A percentile compares a stretch with the other conserved stretches of the same genome.
These are phyloP conservation scores for Dichomitus squalens DNA, from an alignment of 1,284 basidiomycete genomes.

Conservation along the genomic window DNA sequence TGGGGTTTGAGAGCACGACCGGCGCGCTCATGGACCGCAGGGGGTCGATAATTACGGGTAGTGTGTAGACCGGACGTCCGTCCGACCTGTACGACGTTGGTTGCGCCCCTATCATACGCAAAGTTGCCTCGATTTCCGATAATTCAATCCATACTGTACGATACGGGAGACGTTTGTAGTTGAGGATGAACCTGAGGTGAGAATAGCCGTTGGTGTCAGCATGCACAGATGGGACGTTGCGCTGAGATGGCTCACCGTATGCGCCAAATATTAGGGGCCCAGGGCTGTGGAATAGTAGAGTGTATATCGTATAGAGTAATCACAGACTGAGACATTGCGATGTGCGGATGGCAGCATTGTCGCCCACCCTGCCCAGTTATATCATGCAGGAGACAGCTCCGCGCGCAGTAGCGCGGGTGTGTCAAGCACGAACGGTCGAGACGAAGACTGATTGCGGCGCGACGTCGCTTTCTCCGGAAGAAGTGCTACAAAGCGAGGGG, in stretches of 20 bases:
- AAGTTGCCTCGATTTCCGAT: slow-evolving; percentile 61
- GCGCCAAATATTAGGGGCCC: slow-evolving; percentile 75
- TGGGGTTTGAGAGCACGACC: slow-evolving; percentile 55
- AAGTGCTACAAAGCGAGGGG: slow-evolving; percentile 3
- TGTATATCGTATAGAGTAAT: slow-evolving; percentile 71
- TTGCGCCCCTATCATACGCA: slow-evolving; percentile 59
- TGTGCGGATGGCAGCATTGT: background rate
- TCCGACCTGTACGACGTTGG: slow-evolving; percentile 55
- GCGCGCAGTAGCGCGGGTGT: slow-evolving; percentile 10
- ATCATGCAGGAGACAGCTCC: slow-evolving; percentile 1
- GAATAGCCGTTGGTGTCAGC: background rate
- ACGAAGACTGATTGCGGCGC: slow-evolving; percentile 13
- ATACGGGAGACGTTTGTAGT: slow-evolving; percentile 70
- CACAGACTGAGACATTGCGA: slow-evolving; percentile 42
- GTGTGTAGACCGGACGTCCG: slow-evolving; percentile 62
- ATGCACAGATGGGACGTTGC: background rate
- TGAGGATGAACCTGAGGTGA: slow-evolving; percentile 59
- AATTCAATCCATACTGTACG: slow-evolving; percentile 71
- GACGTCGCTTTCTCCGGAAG: slow-evolving; percentile 3
- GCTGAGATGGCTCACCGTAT: slow-evolving; percentile 34
- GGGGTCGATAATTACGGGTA: slow-evolving; percentile 63
- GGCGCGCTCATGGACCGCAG: slow-evolving; percentile 37
- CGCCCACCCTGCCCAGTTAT: background rate
- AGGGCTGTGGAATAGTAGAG: slow-evolving; percentile 60
- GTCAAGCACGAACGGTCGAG: slow-evolving; percentile 1